Base-by-base conservation (phyloP, 371 early-diverging fungal genomes). In the Lichtheimia ramosa region DNA sequence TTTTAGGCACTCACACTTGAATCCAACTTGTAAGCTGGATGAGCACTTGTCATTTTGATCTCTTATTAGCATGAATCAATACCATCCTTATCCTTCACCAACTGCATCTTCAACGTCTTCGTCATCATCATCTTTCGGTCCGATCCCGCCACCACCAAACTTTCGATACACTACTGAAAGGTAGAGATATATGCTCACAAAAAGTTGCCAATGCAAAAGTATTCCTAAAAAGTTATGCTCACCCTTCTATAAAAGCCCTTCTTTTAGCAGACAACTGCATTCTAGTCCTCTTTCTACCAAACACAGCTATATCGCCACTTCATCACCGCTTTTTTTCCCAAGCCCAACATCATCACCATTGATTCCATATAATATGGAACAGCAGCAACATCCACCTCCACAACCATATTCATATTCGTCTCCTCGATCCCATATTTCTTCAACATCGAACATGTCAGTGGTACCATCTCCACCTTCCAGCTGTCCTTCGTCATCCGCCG, bases 401-500 rank as follows among this genome's bases (percentile, higher is more conserved):
- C 54, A 54, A 21, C 54, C n/a, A 16, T 46, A 55, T 27, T 23
- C 43, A 24, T 43, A 55, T 27, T 18, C 56, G 7, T 55, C 56
- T 5, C 56, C 56, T 25, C 48, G 58, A 16, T 57, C 58, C 2
- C 58, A 57, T 5, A 12, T 48, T 40, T 25, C 58, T 57, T 25
- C 58, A 15, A 15, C 58, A 24, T 48, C 58, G 10, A 60, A 23
- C 23, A 39, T 43, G 16, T 57, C 58, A 8, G 34, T 60, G 16
- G 60, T 60, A 3, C 58, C 58, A 18, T 57, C 58, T 4, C 58
- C 58, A 14, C 58, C 58, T 5, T 43, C 58, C 23, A 57, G 58
- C n/a, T 57, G 58, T 57, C 58, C 58, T 34, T 57, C 58, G 3
- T 57, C 58, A 48, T 48, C 56, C 15, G 23, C 58, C n/a, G 58